Conservation (phyloP, 768 basidiomycete species). For the Tulasnella sp. region DNA sequence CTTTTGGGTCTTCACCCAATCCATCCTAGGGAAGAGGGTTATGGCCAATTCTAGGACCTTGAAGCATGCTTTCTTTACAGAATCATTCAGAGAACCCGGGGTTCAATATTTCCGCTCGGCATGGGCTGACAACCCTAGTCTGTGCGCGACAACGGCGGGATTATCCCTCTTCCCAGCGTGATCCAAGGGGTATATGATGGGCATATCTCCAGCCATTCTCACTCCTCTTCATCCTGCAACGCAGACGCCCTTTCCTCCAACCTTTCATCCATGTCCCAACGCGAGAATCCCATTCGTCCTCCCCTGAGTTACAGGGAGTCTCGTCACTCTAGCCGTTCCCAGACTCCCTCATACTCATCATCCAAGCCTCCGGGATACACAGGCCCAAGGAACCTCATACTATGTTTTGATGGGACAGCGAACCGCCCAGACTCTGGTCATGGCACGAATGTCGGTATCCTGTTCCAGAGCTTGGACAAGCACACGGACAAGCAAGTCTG, state of each 20-base stretch:
- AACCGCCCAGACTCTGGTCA: background rate
- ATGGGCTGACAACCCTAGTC: background rate
- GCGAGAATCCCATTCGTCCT: background rate
- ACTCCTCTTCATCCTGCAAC: background rate
- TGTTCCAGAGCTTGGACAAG: constrained; percentile 3
- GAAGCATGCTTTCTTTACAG: background rate
- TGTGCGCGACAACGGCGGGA: background rate
- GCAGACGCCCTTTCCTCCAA: background rate
- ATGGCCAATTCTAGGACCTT: background rate
- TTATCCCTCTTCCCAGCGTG: background rate
- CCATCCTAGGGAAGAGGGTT: background rate
- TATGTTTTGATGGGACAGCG: constrained; percentile 11
- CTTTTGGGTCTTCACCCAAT: background rate
- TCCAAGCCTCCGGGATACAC: background rate
- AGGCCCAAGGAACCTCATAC: background rate
- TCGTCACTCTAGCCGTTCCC: background rate
- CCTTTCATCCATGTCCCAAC: background rate
- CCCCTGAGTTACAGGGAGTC: background rate
- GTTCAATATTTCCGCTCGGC: background rate
- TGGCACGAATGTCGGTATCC: background rate
- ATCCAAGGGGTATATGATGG: background rate
- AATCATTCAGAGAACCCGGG: background rate
- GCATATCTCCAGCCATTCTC: background rate
- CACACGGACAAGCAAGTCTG: background rate
- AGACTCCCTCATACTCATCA: background rate